Conservation (phyloP, 225 moss, liverwort and hornwort genomes). For the Polytrichum formosum region DNA sequence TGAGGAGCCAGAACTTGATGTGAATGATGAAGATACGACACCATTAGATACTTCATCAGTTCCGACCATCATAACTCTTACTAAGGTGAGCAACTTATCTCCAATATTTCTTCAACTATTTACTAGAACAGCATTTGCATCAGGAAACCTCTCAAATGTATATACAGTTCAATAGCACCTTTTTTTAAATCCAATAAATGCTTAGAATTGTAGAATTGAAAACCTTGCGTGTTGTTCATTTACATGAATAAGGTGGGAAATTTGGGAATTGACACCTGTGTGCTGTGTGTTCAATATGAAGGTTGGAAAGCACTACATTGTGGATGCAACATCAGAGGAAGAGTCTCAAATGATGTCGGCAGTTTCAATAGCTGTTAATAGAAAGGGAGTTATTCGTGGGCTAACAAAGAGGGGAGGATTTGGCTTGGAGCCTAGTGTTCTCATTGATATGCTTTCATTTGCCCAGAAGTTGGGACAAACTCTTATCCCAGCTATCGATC, state of each 20-base stretch:
- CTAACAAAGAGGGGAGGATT: conserved; percentile 81
- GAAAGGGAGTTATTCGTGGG: conserved; percentile 72
- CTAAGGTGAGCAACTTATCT: conserved; percentile 50
- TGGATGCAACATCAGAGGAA: conserved; percentile 89
- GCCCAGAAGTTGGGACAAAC: conserved; percentile 73
- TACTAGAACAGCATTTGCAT: too few relatives aligned
- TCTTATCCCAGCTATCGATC: conserved; percentile 56
- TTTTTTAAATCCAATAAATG: too few relatives aligned
- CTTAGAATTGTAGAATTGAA: too few relatives aligned
- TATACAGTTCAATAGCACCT: too few relatives aligned
- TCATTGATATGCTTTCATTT: conserved; percentile 90
- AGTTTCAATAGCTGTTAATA: conserved; percentile 78
- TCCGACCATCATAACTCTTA: conserved; percentile 76
- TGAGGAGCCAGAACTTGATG: conserved; percentile 83
- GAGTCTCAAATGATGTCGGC: conserved; percentile 89
- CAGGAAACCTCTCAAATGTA: too few relatives aligned
- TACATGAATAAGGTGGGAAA: too few relatives aligned
- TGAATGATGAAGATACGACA: conserved; percentile 75
- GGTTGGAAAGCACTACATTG: conserved; percentile 86
- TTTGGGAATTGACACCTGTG: background rate
- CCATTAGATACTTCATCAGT: conserved; percentile 67
- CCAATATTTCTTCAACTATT: background rate
- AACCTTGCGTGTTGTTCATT: too few relatives aligned
- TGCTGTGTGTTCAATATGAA: conserved; percentile 20
- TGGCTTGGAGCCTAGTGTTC: conserved; percentile 70